These are phyloP conservation scores for Mycena latifolia DNA, from an alignment of 768 basidiomycete genomes.

Conservation along the genomic window DNA sequence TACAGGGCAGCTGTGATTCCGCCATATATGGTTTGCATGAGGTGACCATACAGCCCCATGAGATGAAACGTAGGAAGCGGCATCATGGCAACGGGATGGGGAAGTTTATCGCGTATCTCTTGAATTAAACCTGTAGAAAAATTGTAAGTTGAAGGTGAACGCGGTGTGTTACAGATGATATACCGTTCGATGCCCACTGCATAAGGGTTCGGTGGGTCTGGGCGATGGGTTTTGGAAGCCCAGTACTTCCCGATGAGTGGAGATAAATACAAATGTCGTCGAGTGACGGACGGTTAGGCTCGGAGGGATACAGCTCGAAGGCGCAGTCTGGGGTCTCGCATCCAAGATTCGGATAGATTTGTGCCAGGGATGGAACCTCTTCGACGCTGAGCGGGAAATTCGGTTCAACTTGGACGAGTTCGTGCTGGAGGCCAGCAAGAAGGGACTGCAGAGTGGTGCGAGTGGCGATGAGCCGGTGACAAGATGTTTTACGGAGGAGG, in stretches of 20 bases:
- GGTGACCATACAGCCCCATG: not conserved
- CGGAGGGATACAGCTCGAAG: conserved; percentile 30
- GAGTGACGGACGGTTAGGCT: too few relatives aligned
- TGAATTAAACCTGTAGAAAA: too few relatives aligned
- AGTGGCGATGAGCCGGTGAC: not conserved
- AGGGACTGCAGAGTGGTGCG: not conserved
- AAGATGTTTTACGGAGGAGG: not conserved
- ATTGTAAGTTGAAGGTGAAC: too few relatives aligned
- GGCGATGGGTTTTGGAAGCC: conserved; percentile 53
- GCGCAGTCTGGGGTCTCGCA: not conserved
- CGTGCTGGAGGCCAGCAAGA: not conserved
- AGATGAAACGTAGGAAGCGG: not conserved
- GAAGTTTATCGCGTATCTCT: not conserved
- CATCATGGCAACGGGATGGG: not conserved
- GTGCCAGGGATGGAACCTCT: not conserved
- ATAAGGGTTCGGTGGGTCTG: not conserved
- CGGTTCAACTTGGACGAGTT: not conserved
- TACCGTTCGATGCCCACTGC: not conserved
- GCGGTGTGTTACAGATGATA: too few relatives aligned
- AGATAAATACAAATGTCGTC: conserved; percentile 50
- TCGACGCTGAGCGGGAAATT: not conserved
- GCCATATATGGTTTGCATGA: not conserved
- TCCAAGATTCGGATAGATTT: conserved; percentile 2
- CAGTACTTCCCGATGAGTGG: conserved; percentile 65
- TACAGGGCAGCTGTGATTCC: not conserved